Evolutionary conservation across 2,329 filamentous ascomycete species (phyloP), one percentile per base, ranked within the genome.

Genomic region (Apiospora hydei): DNA sequence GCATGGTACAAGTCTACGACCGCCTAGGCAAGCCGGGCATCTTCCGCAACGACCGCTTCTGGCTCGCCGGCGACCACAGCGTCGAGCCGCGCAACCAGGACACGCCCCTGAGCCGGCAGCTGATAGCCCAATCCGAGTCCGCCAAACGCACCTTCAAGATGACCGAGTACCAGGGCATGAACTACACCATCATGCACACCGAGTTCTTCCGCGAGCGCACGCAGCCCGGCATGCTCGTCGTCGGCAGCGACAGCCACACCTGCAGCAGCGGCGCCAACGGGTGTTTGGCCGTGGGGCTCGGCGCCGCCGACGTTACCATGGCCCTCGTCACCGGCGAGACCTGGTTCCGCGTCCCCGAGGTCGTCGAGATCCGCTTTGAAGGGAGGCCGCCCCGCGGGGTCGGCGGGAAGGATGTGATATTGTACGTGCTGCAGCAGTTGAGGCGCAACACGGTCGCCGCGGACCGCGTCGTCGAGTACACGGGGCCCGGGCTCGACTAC

Each of bases 1-100:
- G 81, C 53, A 86, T 86, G 84, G 79, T 82, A 44, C 76, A 76
- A 51, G 83, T 81, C 4, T 84, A 85, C 73, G 77, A 84, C 5
- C 70, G 76, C 4, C 75, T 87, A 10, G 83, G 83, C 3, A 74
- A 77, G 16, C 83, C 84, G 0, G 81, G 82, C 4, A 84, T 85
- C n/a, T 86, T 82, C 72, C 83, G 86, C 11, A 88, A 87, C 70
- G 85, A 87, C 73, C 78, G 85, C 0, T 83, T 88, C 74, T 87
- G 85, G 86, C 80, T 88, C 7, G 85, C 85, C 0, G 83, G 83
- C 1, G 86, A 87, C 74, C 85, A 87, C 73, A 80, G 84, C 4
- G 84, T 87, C 4, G 84, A 87, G 70, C 85, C 85, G 1, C 79
- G 84, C 0, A 76, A 83, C 10, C 80, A 81, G n/a, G 72, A 82